Percentiles rank a stretch among this genome's conserved stretches.
phyloP scores from a whole-genome alignment of 176 grass and related monocot species.

The Tuctoria greenei region DNA sequence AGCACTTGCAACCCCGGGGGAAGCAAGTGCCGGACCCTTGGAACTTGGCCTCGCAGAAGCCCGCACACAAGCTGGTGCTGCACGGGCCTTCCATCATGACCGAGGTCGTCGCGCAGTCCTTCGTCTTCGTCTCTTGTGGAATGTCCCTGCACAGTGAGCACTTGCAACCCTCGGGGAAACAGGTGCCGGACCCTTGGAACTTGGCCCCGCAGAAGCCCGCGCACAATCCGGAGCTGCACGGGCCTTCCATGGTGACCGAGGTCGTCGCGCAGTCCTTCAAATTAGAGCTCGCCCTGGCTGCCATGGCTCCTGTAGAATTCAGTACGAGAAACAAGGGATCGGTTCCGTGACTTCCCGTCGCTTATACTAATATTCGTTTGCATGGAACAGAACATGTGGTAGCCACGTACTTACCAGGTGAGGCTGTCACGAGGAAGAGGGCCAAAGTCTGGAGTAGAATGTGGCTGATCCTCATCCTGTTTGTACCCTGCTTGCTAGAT shows the following conservation, averaged over 20 bases:
- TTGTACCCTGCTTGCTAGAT: background rate
- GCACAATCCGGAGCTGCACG: background rate
- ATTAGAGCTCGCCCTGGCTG: background rate
- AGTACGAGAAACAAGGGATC: background rate
- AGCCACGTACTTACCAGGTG: background rate
- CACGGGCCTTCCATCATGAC: background rate
- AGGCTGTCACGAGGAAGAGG: background rate
- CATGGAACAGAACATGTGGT: background rate
- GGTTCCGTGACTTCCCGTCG: background rate
- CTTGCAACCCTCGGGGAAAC: background rate
- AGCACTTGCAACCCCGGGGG: slow-evolving; percentile 1
- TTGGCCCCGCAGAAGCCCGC: background rate
- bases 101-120: background rate
- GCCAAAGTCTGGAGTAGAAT: background rate
- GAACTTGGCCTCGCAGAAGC: background rate
- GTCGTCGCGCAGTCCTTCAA: background rate
- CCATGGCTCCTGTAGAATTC: background rate
- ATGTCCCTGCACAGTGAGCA: background rate
- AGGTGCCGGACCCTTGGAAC: background rate
- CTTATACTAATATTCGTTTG: background rate
- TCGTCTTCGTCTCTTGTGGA: background rate
- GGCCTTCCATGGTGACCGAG: background rate
- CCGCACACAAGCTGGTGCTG: background rate
- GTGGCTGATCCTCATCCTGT: background rate
- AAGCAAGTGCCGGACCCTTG: background rate